Evolutionary conservation across 148 eudicot genomes (phyloP), one percentile per base, ranked within the genome.

Genomic region (Nepenthes mirabilis): DNA sequence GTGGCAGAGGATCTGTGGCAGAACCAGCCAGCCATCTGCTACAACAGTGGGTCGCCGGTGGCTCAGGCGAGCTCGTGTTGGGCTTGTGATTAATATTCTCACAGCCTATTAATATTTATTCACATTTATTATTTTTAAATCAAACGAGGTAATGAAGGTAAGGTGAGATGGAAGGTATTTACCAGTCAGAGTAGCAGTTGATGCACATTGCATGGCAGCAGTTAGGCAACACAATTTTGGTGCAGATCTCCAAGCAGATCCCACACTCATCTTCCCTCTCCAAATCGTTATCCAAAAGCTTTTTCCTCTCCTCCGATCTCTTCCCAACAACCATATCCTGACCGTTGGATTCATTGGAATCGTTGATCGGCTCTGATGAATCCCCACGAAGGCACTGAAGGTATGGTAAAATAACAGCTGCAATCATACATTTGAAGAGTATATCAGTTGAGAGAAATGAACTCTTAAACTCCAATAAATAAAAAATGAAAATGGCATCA

Each of bases 151-250:
- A 23, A 23, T 23, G 23, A 23, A 23, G 23, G 0, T 23, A 23
- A 23, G 23, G 23, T 23, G 23, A 23, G 23, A 23, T 23, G 32
- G 5, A 7, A 23, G 5, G 13, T 14, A 58, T 47, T 43, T 67
- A 83, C 89, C 89, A 83, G 70, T 83, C 85, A 35, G 70, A 81
- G 66, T 75, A 83, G 70, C 89, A 83, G 61, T 83, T 78, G 65
- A 78, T 83, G 83, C 89, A 83, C 89, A 83, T 83, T 34, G 85
- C 83, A 59, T 83, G 89, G 56, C 83, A 83, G 56, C 85, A 83
- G 57, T 76, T 78, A 8, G 89, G 85, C 68, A 83, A 74, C 37
- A 83, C 85, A 65, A 83, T 76, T 71, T 81, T 80, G 51, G 89
- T 78, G 77, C 89, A 80, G 37, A 85, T 83, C 65, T 83, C 85